phyloP scores from a whole-genome alignment of 129 eudicot species.

The Chrysanthemum makinoi region DNA sequence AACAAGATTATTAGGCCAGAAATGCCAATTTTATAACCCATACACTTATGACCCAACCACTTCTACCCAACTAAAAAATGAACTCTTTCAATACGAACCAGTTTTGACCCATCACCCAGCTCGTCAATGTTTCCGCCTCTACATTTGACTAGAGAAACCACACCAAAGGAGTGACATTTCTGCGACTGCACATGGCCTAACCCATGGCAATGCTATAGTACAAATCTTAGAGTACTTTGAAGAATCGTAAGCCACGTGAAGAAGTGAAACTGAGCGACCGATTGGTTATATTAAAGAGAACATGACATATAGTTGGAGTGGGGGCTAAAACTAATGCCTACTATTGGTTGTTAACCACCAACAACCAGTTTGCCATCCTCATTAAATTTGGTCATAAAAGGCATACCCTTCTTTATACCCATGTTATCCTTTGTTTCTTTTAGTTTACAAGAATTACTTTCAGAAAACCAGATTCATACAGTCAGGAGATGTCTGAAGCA shows the following conservation, averaged over 20 bases:
- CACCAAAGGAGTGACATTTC: too few species aligned
- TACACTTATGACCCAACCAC: too few species aligned
- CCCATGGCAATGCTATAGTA: background rate
- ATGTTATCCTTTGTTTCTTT: conserved; percentile 2
- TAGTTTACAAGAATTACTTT: conserved; percentile 8
- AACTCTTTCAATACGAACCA: too few species aligned
- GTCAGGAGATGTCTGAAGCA: conserved; percentile 33
- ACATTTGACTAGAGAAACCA: too few species aligned
- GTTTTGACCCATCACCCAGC: too few species aligned
- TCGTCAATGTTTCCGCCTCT: too few species aligned
- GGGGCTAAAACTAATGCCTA: conserved; percentile 15
- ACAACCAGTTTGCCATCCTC: conserved; percentile 20
- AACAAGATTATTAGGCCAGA: too few species aligned
- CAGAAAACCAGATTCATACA: conserved; percentile 15
- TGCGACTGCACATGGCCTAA: too few species aligned
- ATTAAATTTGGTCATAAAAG: conserved; percentile 16
- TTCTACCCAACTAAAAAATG: too few species aligned
- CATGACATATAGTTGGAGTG: conserved; percentile 12
- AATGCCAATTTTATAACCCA: too few species aligned
- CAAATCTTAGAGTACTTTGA: background rate
- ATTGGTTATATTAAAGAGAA: conserved; percentile 3
- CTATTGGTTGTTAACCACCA: conserved; percentile 11
- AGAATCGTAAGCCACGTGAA: background rate
- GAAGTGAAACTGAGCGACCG: background rate
- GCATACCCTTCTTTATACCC: conserved; percentile 25